Evolutionary conservation across 176 grass and related monocot genomes (phyloP), one percentile per base, ranked within the genome.

Genomic region (Bothriochloa decipiens): DNA sequence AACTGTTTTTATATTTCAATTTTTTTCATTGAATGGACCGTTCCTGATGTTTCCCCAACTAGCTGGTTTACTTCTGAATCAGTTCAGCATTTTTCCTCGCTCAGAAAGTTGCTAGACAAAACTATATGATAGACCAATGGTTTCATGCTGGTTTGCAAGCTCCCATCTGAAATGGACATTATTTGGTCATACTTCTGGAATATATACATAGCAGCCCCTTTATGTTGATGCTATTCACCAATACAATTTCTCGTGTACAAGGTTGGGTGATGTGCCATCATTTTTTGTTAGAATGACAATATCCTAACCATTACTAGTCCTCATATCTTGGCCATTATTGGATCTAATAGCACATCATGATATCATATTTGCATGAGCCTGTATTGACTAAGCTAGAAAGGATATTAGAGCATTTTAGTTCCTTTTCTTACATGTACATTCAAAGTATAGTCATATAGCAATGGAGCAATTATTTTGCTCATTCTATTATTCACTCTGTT

Each of bases 1-100:
- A n/a, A n/a, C n/a, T n/a, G n/a, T n/a, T 82, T 75, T 58, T 60
- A 12, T 68, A 33, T 22, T 9, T 70, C 67, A 12, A 5, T 16
- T 45, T 60, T 75, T n/a, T 69, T 60, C 58, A 68, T 67, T 74
- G 15, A 32, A 74, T 50, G 47, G 45, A 17, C 15, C 33, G 6
- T 75, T 75, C 28, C 36, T 60, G 26, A 49, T 82, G 20, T 33
- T 77, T 39, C 4, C 37, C 41, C 35, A 39, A 18, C 7, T 70
- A 71, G 53, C 47, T 50, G 47, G 15, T 50, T 70, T 78, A 83
- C 32, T 52, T 50, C 41, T 27, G 18, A 53, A 41, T 49, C 16
- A 53, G 41, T 78, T 83, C 1, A 52, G 55, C 57, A 70, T 83
- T 73, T 79, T 79, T 33, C 10, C 13, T 72, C 45, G 35, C 32